Conservation (phyloP, 805 yeast species). For the Cyberlindnera japonica region DNA sequence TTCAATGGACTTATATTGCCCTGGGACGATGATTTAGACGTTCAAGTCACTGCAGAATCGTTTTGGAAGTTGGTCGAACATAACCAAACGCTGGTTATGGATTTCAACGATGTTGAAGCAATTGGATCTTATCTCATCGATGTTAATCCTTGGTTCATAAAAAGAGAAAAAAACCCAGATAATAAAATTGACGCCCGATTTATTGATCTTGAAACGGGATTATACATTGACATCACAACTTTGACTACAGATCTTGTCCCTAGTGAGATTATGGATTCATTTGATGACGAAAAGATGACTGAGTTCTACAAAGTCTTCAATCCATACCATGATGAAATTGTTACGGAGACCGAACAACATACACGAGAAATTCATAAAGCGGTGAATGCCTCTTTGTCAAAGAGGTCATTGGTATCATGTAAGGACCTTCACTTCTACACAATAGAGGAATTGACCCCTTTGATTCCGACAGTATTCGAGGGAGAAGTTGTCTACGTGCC, state of each 20-base stretch:
- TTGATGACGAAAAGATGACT: constrained; percentile 7
- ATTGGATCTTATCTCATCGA: constrained; percentile 47
- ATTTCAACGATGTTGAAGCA: constrained; percentile 40
- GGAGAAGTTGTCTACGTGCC: constrained; percentile 60
- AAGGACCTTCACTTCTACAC: constrained; percentile 57
- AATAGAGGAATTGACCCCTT: constrained; percentile 48
- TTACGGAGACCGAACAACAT: constrained; percentile 28
- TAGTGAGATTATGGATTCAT: neutral
- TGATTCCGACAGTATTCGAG: constrained; percentile 51
- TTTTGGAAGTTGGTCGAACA: constrained; percentile 39
- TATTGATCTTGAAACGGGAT: constrained; percentile 65
- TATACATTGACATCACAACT: constrained; percentile 72
- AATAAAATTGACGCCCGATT: constrained; percentile 73
- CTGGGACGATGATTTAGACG: constrained; percentile 61
- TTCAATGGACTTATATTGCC: constrained; percentile 57
- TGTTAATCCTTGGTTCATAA: constrained; percentile 45
- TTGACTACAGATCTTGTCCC: constrained; percentile 17
- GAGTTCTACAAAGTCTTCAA: constrained; percentile 14
- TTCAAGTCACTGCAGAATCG: constrained; percentile 47
- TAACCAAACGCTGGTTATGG: constrained; percentile 44
- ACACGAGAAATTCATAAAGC: constrained; percentile 30
- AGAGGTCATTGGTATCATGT: constrained; percentile 41
- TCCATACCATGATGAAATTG: constrained; percentile 30
- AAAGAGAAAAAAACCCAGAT: constrained; percentile 49
- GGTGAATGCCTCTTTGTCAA: constrained; percentile 26